These are phyloP conservation scores for Neurospora terricola DNA, from an alignment of 495 filamentous ascomycete genomes.

Conservation along the genomic window DNA sequence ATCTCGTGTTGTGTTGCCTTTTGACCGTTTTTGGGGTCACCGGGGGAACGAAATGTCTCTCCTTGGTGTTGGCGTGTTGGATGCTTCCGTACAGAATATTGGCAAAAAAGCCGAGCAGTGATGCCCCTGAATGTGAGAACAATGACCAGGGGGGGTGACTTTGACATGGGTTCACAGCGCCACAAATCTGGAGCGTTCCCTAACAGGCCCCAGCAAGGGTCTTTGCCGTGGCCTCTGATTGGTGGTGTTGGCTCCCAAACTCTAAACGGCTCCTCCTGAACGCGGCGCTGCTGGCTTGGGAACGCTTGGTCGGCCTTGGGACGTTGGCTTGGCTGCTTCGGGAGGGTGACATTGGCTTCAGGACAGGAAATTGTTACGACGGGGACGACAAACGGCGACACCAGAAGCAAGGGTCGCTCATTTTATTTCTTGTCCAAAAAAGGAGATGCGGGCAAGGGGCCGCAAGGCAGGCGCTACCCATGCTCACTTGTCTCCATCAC, in stretches of 20 bases:
- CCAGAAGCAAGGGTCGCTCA: not conserved
- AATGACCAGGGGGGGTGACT: not conserved
- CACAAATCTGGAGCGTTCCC: slow-evolving; percentile 6
- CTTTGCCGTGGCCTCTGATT: not conserved
- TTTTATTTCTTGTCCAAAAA: not conserved
- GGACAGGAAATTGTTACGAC: not conserved
- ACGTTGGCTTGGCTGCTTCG: not conserved
- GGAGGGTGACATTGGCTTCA: not conserved
- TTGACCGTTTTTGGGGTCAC: not conserved
- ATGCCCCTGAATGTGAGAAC: not conserved
- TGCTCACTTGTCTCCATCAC: not conserved
- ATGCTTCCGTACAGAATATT: not conserved
- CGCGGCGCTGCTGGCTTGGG: not conserved
- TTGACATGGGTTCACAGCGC: slow-evolving; percentile 2
- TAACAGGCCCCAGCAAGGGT: not conserved
- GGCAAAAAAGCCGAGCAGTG: not conserved
- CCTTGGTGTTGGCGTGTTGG: not conserved
- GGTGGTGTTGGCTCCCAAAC: not conserved
- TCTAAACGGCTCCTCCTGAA: not conserved
- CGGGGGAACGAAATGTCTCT: not conserved
- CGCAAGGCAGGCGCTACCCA: not conserved
- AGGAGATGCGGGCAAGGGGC: not conserved
- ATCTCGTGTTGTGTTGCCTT: not conserved
- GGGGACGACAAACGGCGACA: not conserved
- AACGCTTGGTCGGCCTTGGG: not conserved